Evolutionary conservation across 768 basidiomycete genomes (phyloP).

Genomic region (Lactarius evosmus): DNA sequence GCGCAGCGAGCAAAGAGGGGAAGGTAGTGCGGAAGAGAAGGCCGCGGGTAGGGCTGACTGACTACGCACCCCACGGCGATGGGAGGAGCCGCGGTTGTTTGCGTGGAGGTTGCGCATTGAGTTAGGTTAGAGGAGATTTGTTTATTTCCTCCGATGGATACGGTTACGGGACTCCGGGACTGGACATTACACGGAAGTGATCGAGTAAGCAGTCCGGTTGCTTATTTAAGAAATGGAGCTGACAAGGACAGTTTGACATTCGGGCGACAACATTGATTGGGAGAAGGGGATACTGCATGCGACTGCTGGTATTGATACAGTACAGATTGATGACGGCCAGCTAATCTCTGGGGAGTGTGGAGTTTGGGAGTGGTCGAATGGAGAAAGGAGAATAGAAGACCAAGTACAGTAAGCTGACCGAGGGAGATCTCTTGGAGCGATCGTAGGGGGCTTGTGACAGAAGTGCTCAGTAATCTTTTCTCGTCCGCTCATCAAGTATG

Average conservation of each 20-base stretch:
- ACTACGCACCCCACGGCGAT: not conserved
- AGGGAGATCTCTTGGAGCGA: constrained; percentile 17
- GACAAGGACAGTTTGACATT: not conserved
- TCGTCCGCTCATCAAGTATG: constrained; percentile 15
- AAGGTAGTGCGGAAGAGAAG: not conserved
- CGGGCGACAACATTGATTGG: not conserved
- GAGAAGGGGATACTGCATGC: too few species aligned
- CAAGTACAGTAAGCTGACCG: too few species aligned
- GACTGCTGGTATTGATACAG: too few species aligned
- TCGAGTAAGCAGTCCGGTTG: not conserved
- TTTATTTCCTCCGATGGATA: not conserved
- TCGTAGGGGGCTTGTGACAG: constrained; percentile 24
- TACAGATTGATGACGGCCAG: not conserved
- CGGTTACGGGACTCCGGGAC: not conserved
- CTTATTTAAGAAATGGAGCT: not conserved
- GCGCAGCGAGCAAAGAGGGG: too few species aligned
- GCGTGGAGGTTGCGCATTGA: not conserved
- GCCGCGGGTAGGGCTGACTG: not conserved
- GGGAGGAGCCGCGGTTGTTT: not conserved
- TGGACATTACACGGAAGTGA: not conserved
- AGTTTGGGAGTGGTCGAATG: not conserved
- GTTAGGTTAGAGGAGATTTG: not conserved
- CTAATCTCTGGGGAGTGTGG: not conserved
- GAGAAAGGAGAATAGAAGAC: not conserved
- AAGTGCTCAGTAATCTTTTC: constrained; percentile 26